Evolutionary conservation across 2,329 filamentous ascomycete genomes (phyloP).

Genomic region (Xylaria sp.): DNA sequence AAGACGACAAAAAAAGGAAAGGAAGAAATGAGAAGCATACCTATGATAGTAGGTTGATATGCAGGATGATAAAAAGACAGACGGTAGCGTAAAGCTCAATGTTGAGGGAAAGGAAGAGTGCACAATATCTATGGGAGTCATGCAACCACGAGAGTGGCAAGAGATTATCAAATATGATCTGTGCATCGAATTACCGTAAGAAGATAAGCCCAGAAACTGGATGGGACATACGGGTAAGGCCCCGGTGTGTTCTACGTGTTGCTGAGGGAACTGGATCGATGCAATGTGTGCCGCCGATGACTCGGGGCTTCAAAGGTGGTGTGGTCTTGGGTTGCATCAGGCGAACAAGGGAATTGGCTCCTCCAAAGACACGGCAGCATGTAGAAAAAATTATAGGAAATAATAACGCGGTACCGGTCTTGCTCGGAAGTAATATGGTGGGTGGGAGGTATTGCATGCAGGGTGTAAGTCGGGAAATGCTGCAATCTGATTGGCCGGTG

Average conservation of each 20-base stretch:
- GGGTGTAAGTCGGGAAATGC: constrained; percentile 35
- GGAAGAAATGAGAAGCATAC: background rate
- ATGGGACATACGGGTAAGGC: background rate
- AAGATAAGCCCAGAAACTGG: background rate
- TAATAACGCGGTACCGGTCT: constrained; percentile 28
- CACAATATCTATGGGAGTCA: background rate
- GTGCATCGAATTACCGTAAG: background rate
- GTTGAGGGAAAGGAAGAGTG: background rate
- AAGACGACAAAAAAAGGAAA: background rate
- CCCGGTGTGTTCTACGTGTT: background rate
- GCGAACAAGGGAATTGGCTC: constrained; percentile 13
- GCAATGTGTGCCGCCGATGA: constrained; percentile 15
- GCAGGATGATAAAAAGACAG: background rate
- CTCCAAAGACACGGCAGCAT: constrained; percentile 2
- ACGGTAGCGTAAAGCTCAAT: background rate
- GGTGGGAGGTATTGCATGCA: constrained; percentile 37
- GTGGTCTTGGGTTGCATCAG: constrained; percentile 21
- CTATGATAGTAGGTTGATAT: background rate
- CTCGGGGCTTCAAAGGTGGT: constrained; percentile 1
- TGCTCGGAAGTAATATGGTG: constrained; percentile 35
- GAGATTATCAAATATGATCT: background rate
- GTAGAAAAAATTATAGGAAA: constrained; percentile 9
- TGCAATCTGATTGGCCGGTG: constrained; percentile 43
- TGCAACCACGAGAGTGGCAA: background rate
- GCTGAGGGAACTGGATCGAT: background rate